Evolutionary conservation across 805 yeast species (phyloP), one percentile per base, ranked within the genome.

Genomic region (Monosporozyma aquatica): DNA sequence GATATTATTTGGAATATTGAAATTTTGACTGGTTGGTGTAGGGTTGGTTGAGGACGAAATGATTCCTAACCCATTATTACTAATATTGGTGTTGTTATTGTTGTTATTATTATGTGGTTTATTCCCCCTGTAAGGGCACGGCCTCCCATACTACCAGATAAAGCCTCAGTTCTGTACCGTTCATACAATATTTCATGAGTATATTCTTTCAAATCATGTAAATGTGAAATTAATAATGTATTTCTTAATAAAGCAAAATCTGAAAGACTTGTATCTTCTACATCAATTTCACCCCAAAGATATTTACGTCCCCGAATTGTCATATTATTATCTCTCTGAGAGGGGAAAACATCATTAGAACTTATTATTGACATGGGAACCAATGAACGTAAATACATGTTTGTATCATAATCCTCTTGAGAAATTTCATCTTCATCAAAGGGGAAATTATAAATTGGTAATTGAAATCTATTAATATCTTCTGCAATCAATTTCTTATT

Each of bases 141-240:
- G n/a, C n/a, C n/a, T n/a, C n/a, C n/a, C n/a, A n/a, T 22, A 14
- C 33, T 38, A 24, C 83, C 80, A 23, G 86, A 78, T 48, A 84
- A 72, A 14, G 89, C 87, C 56, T 80, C 87, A 8, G 95, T 84
- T 72, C 97, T 80, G 65, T 87, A 87, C 58, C 79, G 80, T 63
- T 87, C 97, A 62, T 87, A 87, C 49, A 87, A 68, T 32, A 80
- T 74, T 59, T 87, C 95, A 60, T 84, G 94, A 6, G 97, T 87
- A 55, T 76, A 72, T 54, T 87, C 96, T 65, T 86, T 86, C 63
- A 87, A 77, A 58, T 87, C 96, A 59, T 80, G 80, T 63, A 87
- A 72, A 65, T 87, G 95, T 14, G 92, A 79, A 54, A 84, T 82
- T 55, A 87, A 73, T 46, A 87, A 67, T 4, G 87, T 76, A 55